Evolutionary conservation across 805 yeast species (phyloP).

Genomic region (Yarrowia porcina): DNA sequence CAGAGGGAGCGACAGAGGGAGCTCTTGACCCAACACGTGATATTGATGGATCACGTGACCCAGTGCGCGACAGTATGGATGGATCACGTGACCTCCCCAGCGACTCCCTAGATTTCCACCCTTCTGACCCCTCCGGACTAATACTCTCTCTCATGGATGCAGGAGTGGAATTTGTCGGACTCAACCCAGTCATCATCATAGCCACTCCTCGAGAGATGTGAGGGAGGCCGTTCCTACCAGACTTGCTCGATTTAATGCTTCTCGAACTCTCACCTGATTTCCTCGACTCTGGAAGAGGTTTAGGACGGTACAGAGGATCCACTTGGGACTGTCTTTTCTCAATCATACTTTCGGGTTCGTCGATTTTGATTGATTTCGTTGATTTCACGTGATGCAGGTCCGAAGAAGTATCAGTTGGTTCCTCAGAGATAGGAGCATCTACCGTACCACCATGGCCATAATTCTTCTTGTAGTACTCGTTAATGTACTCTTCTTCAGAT

Average conservation of each 20-base stretch:
- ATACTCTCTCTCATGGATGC: not conserved
- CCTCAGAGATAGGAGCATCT: not conserved
- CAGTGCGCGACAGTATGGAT: no score
- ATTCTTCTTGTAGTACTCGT: not conserved
- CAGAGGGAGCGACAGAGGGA: not conserved
- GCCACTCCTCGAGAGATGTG: not conserved
- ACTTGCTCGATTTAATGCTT: not conserved
- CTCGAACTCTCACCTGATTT: not conserved
- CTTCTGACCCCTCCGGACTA: not conserved
- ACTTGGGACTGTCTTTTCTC: not conserved
- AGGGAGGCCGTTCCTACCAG: not conserved
- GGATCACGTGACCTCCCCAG: not conserved
- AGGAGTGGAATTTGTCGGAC: not conserved
- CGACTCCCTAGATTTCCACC: constrained; percentile 3
- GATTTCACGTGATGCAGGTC: not conserved
- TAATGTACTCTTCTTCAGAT: not conserved
- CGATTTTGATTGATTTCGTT: not conserved
- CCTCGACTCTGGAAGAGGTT: not conserved
- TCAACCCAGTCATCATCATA: constrained; percentile 7
- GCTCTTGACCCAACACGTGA: not conserved
- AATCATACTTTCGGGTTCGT: not conserved
- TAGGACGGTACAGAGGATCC: not conserved
- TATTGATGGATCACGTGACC: not conserved
- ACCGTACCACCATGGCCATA: no score
- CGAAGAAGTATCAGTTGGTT: not conserved